phyloP scores from a whole-genome alignment of 768 basidiomycete genomes.

The Rhodocollybia butyracea region DNA sequence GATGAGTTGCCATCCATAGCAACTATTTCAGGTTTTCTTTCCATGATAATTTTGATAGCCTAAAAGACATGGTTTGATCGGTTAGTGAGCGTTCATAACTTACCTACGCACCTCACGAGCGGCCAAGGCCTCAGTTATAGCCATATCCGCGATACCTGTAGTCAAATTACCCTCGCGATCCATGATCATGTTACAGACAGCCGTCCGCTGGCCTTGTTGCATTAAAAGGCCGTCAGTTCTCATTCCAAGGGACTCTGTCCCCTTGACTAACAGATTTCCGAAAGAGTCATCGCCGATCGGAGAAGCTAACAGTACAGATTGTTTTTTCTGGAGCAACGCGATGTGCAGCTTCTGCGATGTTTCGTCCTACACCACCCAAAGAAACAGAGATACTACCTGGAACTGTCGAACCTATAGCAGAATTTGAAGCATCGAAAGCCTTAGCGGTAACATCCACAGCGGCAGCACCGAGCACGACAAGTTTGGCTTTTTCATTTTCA shows the following conservation, averaged over 20 bases:
- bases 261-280: constrained; percentile 60
- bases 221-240: constrained; percentile 74
- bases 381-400: constrained; percentile 74
- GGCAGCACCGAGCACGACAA: constrained; percentile 80
- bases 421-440: constrained; percentile 22
- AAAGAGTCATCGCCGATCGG: constrained; percentile 77
- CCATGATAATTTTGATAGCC: not conserved
- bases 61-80: not conserved
- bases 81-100: constrained; percentile 31
- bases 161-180: constrained; percentile 68
- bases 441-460: constrained; percentile 87
- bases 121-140: constrained; percentile 50
- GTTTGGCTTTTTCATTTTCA: constrained; percentile 28
- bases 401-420: constrained; percentile 64
- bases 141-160: constrained; percentile 94
- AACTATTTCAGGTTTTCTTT: constrained; percentile 53
- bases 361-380: constrained; percentile 91
- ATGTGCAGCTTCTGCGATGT: constrained; percentile 89
- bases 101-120: constrained; percentile 39
- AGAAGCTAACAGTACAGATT: constrained; percentile 55
- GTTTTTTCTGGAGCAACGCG: constrained; percentile 45
- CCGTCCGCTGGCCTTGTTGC: constrained; percentile 44
- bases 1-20: constrained; percentile 78
- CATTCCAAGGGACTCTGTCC: constrained; percentile 66
- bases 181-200: constrained; percentile 86